Base-by-base conservation (phyloP, 345 rosid species). In the Euclidium syriacum region DNA sequence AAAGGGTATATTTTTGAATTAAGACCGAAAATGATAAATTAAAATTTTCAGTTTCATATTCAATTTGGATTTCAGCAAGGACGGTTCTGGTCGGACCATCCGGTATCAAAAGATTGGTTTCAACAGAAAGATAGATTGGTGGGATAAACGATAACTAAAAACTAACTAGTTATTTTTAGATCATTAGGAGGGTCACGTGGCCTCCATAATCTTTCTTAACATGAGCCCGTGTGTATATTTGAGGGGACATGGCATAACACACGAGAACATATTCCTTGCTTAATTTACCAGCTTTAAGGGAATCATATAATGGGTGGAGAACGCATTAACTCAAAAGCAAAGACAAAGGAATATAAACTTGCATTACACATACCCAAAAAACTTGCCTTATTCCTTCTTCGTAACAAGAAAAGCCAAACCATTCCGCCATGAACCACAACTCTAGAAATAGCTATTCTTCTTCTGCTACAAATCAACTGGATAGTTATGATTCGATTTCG, bases 241-340 rank as follows among this genome's bases (percentile, higher is more conserved):
- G n/a, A n/a, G n/a, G n/a, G n/a, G n/a, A 42, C n/a, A 69, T 44
- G 48, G 38, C 49, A 52, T 61, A 20, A n/a, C 57, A 46, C 12
- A 27, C 43, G 10, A 71, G 54, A 35, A 57, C 22, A 71, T 32
- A 71, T 71, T 71, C 75, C 12, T 71, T 71, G 65, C 70, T 71
- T 71, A 34, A 26, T 18, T 3, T 7, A 40, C 40, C 70, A 49
- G 60, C 49, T 41, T 32, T 17, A 4, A 46, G 19, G 41, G 65
- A 49, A 64, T 71, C 73, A 41, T 17, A 6, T 39, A 16, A 70
- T n/a, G n/a, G n/a, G 75, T 70, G 75, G 75, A 24, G 75, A 56
- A 55, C 57, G 70, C n/a, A 64, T 64, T 57, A 63, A 49, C 47
- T 49, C 47, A 50, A 63, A 39, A 39, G 70, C 75, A 55, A 39